These are phyloP conservation scores for Solanum hybrid DNA, from an alignment of 305 asterid species.

Conservation along the genomic window DNA sequence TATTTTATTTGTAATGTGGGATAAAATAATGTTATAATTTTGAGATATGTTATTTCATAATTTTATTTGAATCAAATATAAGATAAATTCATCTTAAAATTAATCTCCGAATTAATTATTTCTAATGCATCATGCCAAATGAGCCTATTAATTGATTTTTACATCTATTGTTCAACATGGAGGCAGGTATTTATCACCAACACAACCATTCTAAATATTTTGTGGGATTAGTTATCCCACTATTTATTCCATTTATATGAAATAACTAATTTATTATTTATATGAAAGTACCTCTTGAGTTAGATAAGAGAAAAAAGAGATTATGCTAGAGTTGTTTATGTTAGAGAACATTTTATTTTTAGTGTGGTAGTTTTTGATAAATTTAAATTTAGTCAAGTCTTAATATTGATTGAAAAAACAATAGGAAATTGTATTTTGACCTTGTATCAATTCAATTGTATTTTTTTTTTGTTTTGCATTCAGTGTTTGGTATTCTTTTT, in stretches of 20 bases:
- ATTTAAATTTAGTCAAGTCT: background rate
- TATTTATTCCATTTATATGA: background rate
- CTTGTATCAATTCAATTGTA: background rate
- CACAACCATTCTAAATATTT: background rate
- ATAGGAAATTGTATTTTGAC: background rate
- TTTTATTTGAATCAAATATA: rapidly evolving
- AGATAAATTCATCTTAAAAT: no score
- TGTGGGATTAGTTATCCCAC: background rate
- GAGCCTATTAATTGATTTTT: background rate
- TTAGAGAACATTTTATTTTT: background rate
- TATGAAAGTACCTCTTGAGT: background rate
- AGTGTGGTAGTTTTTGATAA: background rate
- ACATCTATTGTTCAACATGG: background rate
- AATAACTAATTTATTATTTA: background rate
- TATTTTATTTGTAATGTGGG: background rate
- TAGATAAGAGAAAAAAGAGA: background rate
- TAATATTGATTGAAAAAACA: background rate
- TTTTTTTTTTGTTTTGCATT: background rate
- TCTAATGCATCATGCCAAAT: no score
- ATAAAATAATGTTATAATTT: no score
- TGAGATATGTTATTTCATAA: no score
- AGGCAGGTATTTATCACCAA: background rate
- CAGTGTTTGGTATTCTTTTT: background rate
- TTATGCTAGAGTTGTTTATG: background rate
- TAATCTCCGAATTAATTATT: no score